Evolutionary conservation across 2,329 filamentous ascomycete genomes (phyloP).

Genomic region (Aspergillus unguis): DNA sequence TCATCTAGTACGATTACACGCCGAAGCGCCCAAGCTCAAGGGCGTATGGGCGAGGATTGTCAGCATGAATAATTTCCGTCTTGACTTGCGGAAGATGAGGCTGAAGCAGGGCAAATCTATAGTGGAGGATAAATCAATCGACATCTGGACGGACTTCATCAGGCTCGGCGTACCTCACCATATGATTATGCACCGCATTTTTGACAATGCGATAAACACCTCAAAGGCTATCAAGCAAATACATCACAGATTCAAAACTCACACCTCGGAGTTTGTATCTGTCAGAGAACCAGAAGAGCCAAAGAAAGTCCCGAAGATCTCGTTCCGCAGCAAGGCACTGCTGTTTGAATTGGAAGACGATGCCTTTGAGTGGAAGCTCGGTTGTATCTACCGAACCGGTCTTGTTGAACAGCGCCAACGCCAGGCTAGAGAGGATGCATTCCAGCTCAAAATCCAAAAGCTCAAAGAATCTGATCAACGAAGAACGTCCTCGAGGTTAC

Average conservation of each 20-base stretch:
- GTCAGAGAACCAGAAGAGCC: conserved; percentile 81
- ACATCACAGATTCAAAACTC: conserved; percentile 87
- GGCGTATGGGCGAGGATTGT: conserved; percentile 82
- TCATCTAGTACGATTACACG: conserved; percentile 78
- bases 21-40: conserved; percentile 78
- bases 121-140: conserved; percentile 75
- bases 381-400: conserved; percentile 87
- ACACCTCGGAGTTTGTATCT: conserved; percentile 82
- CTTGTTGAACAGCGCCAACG: conserved; percentile 86
- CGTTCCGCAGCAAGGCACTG: conserved; percentile 74
- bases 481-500: conserved; percentile 50
- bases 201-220: conserved; percentile 90
- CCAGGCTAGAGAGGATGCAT: conserved; percentile 84
- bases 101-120: conserved; percentile 62
- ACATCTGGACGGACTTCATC: conserved; percentile 80
- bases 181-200: conserved; percentile 80
- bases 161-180: conserved; percentile 87
- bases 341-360: conserved; percentile 94
- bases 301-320: conserved; percentile 81
- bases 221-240: conserved; percentile 84
- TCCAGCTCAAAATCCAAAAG: conserved; percentile 79
- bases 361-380: conserved; percentile 94
- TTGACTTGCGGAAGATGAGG: conserved; percentile 76
- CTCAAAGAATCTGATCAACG: conserved; percentile 65
- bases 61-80: conserved; percentile 73